Base-by-base conservation (phyloP, 2,329 filamentous ascomycete genomes). In the Penicillium concentricum region DNA sequence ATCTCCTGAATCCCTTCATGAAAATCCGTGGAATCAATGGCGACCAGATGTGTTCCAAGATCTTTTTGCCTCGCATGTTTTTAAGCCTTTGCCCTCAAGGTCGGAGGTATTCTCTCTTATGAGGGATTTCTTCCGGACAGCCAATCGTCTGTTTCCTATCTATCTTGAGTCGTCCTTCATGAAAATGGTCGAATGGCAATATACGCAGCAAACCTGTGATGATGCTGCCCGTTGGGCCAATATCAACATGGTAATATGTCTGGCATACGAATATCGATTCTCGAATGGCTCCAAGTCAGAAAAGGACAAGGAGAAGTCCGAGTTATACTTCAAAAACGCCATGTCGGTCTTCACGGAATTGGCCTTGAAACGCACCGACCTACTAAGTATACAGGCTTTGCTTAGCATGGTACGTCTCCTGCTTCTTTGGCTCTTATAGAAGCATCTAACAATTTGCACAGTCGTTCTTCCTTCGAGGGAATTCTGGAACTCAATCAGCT, bases 161-260 rank as follows among this genome's bases (percentile, higher is more conserved):
- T 97, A 96, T 69, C 92, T 97, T 74, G 91, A 96, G 71, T 90
- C 91, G 0, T 96, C 92, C 0, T 97, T 97, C 69, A 97, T 97
- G 91, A 90, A 94, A 69, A 81, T 97, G 12, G 91, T 97, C 15
- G 91, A 97, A 70, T 87, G 89, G 70, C 92, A 97, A 72, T 97
- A 97, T 74, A 94, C 91, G 0, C 80, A 87, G 50, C 90, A 97
- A 63, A 92, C 92, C 0, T 97, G 96, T 66, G 87, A 94, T 67
- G 92, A 93, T 44, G 92, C 92, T 5, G 93, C 93, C 8, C 96
- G 92, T 89, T 97, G 93, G 92, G 93, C 93, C 6, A 94, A 91
- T 75, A 81, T 97, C 66, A 97, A 97, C 66, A 88, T 95, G 58
- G 89, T 90, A 1, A 78, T 97, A 53, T 92, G 92, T 26, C 91